phyloP scores from a whole-genome alignment of 2,329 filamentous ascomycete genomes.

The Epichloe scottii region DNA sequence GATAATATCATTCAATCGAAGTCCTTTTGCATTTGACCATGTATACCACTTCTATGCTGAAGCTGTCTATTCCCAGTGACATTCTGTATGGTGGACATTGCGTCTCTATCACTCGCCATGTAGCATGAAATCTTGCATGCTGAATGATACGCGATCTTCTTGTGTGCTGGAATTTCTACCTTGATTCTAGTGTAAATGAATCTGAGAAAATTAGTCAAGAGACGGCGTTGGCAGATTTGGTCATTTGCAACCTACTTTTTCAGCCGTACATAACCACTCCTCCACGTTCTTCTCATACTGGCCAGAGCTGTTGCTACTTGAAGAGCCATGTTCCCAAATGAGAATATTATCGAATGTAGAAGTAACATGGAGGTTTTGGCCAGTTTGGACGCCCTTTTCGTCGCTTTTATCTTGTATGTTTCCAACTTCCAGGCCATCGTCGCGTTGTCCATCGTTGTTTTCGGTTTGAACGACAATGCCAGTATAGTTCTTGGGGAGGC shows the following conservation, averaged over 20 bases:
- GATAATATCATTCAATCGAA: not conserved
- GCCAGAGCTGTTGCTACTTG: slow-evolving; percentile 50
- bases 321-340: slow-evolving; percentile 72
- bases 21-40: not conserved
- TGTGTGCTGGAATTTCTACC: not conserved
- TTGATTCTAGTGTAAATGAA: not conserved
- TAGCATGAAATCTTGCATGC: not conserved
- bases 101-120: not conserved
- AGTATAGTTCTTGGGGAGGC: slow-evolving; percentile 59
- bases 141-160: not conserved
- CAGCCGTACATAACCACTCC: slow-evolving; percentile 69
- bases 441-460: slow-evolving; percentile 23
- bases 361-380: slow-evolving; percentile 30
- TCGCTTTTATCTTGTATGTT: slow-evolving; percentile 15
- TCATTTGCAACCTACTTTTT: slow-evolving; percentile 36
- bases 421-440: slow-evolving; percentile 13
- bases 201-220: not conserved
- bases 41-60: not conserved
- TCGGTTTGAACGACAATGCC: slow-evolving; percentile 43
- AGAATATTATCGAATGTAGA: slow-evolving; percentile 61
- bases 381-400: slow-evolving; percentile 14
- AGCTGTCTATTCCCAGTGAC: not conserved
- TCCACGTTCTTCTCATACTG: slow-evolving; percentile 60
- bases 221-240: not conserved
- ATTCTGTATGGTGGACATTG: not conserved